Base-by-base conservation (phyloP, 163 green algal species). In the Chlorella variabilis region DNA sequence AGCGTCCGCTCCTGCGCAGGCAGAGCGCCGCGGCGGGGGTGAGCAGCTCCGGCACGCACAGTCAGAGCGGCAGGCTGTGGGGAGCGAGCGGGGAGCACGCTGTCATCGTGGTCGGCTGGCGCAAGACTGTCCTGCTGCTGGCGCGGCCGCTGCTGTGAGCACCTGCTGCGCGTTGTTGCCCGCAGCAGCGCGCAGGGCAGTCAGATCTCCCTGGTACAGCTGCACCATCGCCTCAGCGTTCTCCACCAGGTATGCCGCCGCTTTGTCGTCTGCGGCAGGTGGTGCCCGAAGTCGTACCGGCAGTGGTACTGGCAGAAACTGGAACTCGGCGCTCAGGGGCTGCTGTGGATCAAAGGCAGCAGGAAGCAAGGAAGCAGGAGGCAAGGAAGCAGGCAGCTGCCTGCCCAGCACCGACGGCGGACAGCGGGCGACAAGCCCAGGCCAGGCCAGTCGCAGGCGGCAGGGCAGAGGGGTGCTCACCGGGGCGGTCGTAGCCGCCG, bases 121-220 rank as follows among this genome's bases (percentile, higher is more conserved):
- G n/a, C n/a, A n/a, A n/a, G n/a, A n/a, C n/a, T n/a, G n/a, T n/a
- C n/a, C n/a, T n/a, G n/a, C n/a, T n/a, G n/a, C n/a, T n/a, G n/a
- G n/a, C n/a, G 4, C 33, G 31, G 63, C 33, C 4, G 63, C 34
- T 8, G 63, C 54, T 15, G 4, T 34, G 31, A 25, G 13, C 41
- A 79, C 81, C 77, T 86, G 71, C 17, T 20, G 11, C 6, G 81
- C 31, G 54, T 62, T 54, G n/a, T 48, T 49, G 4, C 48, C 20
- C 1, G 81, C 73, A 21, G 15, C 49, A 8, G 71, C 27, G 20
- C 81, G 41, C n/a, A 86, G 81, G 6, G 34, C 39, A 29, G 71
- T 80, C 1, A 86, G 70, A 21, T 86, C 81, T 13, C 81, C 81
- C 1, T 33, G 18, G n/a, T 83, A 86, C 38, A 73, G 31, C 6